These are phyloP conservation scores for Amanita pseudoporphyria DNA, from an alignment of 768 basidiomycete species.

Conservation along the genomic window DNA sequence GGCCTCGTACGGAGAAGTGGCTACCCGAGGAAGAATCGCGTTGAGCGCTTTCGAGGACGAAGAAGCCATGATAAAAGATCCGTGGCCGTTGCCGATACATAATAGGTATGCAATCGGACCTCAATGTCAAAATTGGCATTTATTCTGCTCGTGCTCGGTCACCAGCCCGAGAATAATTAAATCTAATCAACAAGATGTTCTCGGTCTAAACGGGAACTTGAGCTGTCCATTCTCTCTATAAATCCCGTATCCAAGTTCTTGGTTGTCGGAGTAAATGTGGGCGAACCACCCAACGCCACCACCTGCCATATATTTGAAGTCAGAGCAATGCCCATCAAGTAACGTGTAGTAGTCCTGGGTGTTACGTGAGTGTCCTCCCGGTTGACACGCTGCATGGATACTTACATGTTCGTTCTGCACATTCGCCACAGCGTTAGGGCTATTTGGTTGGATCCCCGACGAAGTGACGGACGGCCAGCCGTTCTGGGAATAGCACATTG, in stretches of 20 bases:
- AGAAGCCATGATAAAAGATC: slow-evolving; percentile 7
- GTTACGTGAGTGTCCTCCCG: slow-evolving; percentile 2
- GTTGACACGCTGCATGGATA: neutral
- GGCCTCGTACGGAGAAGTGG: slow-evolving; percentile 78
- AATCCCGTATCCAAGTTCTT: slow-evolving; percentile 65
- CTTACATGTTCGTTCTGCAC: slow-evolving; percentile 53
- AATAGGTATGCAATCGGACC: neutral
- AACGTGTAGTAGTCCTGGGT: slow-evolving; percentile 50
- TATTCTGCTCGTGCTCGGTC: too few species aligned
- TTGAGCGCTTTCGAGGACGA: slow-evolving; percentile 60
- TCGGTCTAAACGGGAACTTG: slow-evolving; percentile 61
- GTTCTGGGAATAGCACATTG: slow-evolving; percentile 33
- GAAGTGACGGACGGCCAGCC: slow-evolving; percentile 70
- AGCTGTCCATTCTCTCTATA: slow-evolving; percentile 35
- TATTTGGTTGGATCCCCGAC: slow-evolving; percentile 54
- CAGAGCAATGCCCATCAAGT: slow-evolving; percentile 52
- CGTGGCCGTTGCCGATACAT: neutral
- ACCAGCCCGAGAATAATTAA: too few species aligned
- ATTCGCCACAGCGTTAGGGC: slow-evolving; percentile 46
- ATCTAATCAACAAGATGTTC: slow-evolving; percentile 40
- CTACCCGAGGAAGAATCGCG: slow-evolving; percentile 67
- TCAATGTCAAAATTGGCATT: too few species aligned
- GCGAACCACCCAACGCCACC: slow-evolving; percentile 79
- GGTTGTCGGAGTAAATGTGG: slow-evolving; percentile 63
- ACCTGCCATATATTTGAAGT: slow-evolving; percentile 46